Base-by-base conservation (phyloP, 805 yeast species). In the Metschnikowia noctiluminum region DNA sequence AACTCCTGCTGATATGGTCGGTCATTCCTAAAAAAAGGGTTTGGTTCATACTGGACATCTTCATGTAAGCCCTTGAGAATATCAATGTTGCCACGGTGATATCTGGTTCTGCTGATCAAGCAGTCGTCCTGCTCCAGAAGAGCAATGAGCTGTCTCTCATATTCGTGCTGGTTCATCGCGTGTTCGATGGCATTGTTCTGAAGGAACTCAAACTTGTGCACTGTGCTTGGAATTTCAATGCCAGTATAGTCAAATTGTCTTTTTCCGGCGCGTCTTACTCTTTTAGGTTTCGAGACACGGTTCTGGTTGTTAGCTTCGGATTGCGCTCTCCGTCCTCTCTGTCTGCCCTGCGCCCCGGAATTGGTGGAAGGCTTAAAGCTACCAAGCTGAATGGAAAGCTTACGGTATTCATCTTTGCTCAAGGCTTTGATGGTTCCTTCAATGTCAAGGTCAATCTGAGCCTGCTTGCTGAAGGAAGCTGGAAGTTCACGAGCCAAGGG, bases 1-100 rank as follows among this genome's bases (percentile, higher is more conserved):
- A 53, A 54, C 38, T 55, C 57, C 31, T 55, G 57, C 39, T 54
- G 59, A 41, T 55, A 55, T 10, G 59, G 59, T 10, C 35, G 43
- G 27, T 35, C 21, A 7, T 35, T 15, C 26, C 27, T 38, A 41
- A 53, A 55, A 35, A 28, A 28, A 12, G 37, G 42, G 15, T 55
- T 55, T 14, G 26, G 31, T 28, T 49, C 57, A 38, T 51, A 53
- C 35, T 16, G 13, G 16, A 51, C 48, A 16, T 55, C 28, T 7
- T 35, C 38, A 40, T 43, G 47, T 28, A 48, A 28, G 7, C 26
- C 41, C 12, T 28, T 15, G 6, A 51, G 39, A 3, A 11, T 14
- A 1, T 45, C 53, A 28, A 55, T 21, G 6, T 38, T 36, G 27
- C 28, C 35, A 16, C 58, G 36, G 9, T 46, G 38, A 46, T 42